Evolutionary conservation across 2,329 filamentous ascomycete species (phyloP), one percentile per base, ranked within the genome.

Genomic region (Penicillium sp.): DNA sequence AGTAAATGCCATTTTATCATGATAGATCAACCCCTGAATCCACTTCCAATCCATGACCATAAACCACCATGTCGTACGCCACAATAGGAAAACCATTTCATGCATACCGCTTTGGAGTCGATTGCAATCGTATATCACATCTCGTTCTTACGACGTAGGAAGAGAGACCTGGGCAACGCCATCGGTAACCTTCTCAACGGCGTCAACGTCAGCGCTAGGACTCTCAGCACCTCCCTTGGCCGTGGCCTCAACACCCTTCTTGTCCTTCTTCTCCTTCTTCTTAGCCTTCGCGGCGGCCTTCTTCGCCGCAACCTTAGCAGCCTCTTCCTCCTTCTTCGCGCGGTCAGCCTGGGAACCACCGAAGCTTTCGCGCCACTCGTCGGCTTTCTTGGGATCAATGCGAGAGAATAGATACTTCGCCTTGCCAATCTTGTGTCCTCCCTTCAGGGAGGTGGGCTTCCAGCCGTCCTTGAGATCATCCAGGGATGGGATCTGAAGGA

Each of bases 401-500:
- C 82, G 83, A n/a, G 84, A 84, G 75, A 96, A 96, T 26, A 96
- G 80, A 78, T 91, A 87, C 58, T 84, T 83, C 0, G 91, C 85
- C 67, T 88, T 87, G 61, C 90, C 90, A 58, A 97, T 88, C 68
- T 86, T 87, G 76, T 96, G 91, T 51, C 88, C 89, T 1, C 87
- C 80, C 64, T 84, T 80, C 59, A 94, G 76, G 41, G 71, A 70
- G 29, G 71, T 70, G 2, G 79, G 74, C 55, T 84, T 79, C 87
- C 89, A 94, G 37, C 77, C 79, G 56, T 87, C 82, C 1, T 72
- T 69, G 58, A 79, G 67, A 23, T 70, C 61, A 60, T 76, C 63
- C 67, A 74, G 59, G 55, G 72, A 66, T 58, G 89, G 87, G 55
- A 92, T 91, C 29, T 73, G 73, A 41, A 80, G 72, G 65, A 83